A percentile compares a stretch with the other conserved stretches of the same genome.
Conservation (phyloP, 2,329 filamentous ascomycete genomes). For the Ploettnerulaceae sp. region DNA sequence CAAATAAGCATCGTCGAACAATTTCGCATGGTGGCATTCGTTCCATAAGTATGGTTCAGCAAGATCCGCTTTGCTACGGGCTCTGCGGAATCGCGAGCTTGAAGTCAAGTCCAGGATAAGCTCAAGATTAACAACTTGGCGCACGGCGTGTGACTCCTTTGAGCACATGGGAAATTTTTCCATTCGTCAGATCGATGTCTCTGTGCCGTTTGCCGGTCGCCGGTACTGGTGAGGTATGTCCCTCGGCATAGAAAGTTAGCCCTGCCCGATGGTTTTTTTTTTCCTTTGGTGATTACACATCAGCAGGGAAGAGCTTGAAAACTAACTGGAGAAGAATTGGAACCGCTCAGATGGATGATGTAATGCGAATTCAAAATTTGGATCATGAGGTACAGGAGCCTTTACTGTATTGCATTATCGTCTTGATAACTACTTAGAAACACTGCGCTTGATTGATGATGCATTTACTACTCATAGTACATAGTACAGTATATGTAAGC, state of each 20-base stretch:
- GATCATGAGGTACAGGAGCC: not conserved
- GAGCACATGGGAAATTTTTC: not conserved
- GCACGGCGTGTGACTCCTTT: not conserved
- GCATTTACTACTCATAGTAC: too few species aligned
- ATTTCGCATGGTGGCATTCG: too few species aligned
- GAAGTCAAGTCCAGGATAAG: too few species aligned
- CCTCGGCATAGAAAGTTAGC: conserved; percentile 4
- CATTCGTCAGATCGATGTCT: not conserved
- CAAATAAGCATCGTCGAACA: too few species aligned
- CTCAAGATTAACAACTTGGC: not conserved
- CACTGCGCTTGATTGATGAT: conserved; percentile 5
- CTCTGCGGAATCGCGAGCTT: too few species aligned
- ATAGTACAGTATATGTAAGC: conserved; percentile 16
- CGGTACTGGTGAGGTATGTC: not conserved
- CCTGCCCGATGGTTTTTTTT: conserved; percentile 1
- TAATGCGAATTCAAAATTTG: not conserved
- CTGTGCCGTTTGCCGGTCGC: conserved; percentile 11
- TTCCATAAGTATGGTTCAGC: too few species aligned
- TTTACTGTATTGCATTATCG: not conserved
- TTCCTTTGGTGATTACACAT: conserved; percentile 17
- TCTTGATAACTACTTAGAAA: not conserved
- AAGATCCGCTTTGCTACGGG: too few species aligned
- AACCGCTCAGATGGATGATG: not conserved
- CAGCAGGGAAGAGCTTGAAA: conserved; percentile 5
- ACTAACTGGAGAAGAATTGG: not conserved